Percentiles rank a stretch among this genome's conserved stretches.
Conservation (phyloP, 202 grass and related monocot species). For the Bolboschoenoplectus hybrid region DNA sequence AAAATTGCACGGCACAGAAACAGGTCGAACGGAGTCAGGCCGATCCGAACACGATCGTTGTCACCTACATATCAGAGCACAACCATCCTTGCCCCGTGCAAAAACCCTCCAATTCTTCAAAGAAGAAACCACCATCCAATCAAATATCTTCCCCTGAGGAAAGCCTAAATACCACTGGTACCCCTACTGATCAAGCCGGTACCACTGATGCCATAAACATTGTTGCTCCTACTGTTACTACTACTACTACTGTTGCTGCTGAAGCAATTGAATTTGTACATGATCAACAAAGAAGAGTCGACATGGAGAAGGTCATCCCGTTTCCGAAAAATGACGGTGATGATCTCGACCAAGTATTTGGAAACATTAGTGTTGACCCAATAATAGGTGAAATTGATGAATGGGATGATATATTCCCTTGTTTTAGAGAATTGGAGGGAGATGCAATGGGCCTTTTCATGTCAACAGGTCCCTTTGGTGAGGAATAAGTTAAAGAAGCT, state of each 20-base stretch:
- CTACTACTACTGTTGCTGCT: neutral
- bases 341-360: slow-evolving; percentile 38
- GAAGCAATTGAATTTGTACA: slow-evolving; percentile 3
- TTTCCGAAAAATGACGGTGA: slow-evolving; percentile 12
- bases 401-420: slow-evolving; percentile 47
- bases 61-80: slow-evolving; percentile 42
- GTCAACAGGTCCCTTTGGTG: slow-evolving; percentile 34
- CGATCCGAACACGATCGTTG: slow-evolving; percentile 27
- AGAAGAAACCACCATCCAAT: slow-evolving; percentile 21
- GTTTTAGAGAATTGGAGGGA: slow-evolving; percentile 38
- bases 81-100: slow-evolving; percentile 35
- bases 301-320: neutral
- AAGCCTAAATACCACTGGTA: neutral
- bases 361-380: slow-evolving; percentile 40
- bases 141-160: slow-evolving; percentile 16
- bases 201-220: neutral
- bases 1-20: slow-evolving; percentile 41
- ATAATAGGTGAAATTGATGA: slow-evolving; percentile 34
- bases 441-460: slow-evolving; percentile 27
- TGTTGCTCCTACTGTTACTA: neutral
- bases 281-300: neutral
- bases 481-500: slow-evolving; percentile 11
- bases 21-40: slow-evolving; percentile 38
- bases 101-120: slow-evolving; percentile 22
- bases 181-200: neutral